A percentile compares a stretch with the other conserved stretches of the same genome.
Evolutionary conservation across 805 yeast species (phyloP).

Genomic region (Schwanniomyces sp.): DNA sequence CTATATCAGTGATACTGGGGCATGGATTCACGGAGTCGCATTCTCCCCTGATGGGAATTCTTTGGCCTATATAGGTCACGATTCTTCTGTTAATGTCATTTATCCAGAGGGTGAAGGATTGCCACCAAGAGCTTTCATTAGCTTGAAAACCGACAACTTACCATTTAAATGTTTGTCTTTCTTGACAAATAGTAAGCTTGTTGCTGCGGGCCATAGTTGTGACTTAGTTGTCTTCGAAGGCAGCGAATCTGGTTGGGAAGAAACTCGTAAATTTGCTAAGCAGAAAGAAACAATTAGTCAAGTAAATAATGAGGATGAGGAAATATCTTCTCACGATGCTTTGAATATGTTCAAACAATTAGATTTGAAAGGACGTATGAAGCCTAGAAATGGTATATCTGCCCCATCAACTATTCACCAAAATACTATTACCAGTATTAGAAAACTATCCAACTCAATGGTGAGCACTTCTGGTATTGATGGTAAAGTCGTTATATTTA

Average conservation of each 20-base stretch:
- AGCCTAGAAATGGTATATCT: conserved; percentile 32
- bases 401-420: conserved; percentile 80
- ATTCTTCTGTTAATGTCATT: conserved; percentile 76
- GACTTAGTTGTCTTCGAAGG: conserved; percentile 87
- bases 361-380: conserved; percentile 87
- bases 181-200: conserved; percentile 61
- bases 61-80: conserved; percentile 82
- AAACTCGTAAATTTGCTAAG: conserved; percentile 54
- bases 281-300: conserved; percentile 44
- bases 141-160: conserved; percentile 64
- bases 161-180: conserved; percentile 81
- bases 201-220: conserved; percentile 92
- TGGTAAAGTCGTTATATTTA: conserved; percentile 84
- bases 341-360: conserved; percentile 92
- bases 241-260: conserved; percentile 61
- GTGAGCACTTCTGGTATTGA: conserved; percentile 79
- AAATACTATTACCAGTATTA: conserved; percentile 76
- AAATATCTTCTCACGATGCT: conserved; percentile 69
- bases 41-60: conserved; percentile 80
- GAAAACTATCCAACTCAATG: conserved; percentile 46
- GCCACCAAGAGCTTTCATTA: conserved; percentile 60
- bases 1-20: conserved; percentile 62
- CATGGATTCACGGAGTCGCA: conserved; percentile 90
- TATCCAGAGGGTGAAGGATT: conserved; percentile 69
- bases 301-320: conserved; percentile 48